Evolutionary conservation across 768 basidiomycete genomes (phyloP), one percentile per base, ranked within the genome.

Genomic region (Pulveroboletus sp.): DNA sequence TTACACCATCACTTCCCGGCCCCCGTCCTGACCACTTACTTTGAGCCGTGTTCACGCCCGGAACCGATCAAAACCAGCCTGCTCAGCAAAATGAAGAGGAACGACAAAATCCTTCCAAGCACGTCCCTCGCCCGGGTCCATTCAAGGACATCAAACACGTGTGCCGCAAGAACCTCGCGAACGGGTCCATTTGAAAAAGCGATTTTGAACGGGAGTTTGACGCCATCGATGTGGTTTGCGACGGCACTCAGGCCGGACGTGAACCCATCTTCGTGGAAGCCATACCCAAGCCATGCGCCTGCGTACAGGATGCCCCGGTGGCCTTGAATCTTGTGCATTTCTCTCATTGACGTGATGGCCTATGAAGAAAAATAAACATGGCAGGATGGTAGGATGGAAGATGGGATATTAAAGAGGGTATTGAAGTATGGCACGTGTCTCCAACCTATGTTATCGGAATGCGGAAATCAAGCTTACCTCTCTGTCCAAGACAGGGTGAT

Each of bases 241-340:
- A 63, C 69, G 13, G 65, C 70, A 40, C 64, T 62, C 29, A 77
- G 58, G 8, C 75, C 76, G 2, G 72, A 68, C 3, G 76, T 67
- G 62, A 88, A 89, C 3, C 84, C 86, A 58, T 89, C 89, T 67
- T 90, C 87, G 67, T 91, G 87, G 73, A 90, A 89, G 16, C 87
- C 87, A 57, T 87, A 89, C 48, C 80, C 79, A 38, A 82, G 75
- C 72, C 84, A 90, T 21, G 87, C 87, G 10, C 86, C 85, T 4
- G 72, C 84, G 59, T 75, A 85, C 9, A 82, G 75, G 55, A 88
- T 76, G 5, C 77, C 76, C 9, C 84, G 75, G 39, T 58, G 74
- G 57, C 79, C 78, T 66, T 90, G 87, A 47, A 89, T 89, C 14
- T 59, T 62, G 41, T 62, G 60, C 61, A 88, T 75, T 21, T 71